Percentiles rank a stretch among this genome's conserved stretches.
Evolutionary conservation across 805 yeast species (phyloP).

Genomic region (Deakozyma indianensis): DNA sequence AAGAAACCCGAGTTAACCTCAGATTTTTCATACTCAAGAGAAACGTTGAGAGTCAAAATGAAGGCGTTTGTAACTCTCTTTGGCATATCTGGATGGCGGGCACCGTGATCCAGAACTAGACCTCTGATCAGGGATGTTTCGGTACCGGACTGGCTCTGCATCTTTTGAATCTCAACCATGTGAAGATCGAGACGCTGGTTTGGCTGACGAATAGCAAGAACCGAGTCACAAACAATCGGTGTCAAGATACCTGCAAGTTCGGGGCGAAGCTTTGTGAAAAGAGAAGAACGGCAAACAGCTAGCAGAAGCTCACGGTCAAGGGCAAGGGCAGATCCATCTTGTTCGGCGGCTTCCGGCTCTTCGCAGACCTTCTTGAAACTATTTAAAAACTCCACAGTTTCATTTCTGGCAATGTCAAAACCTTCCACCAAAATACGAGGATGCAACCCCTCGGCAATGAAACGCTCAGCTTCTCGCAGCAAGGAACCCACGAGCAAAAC

Average conservation of each 20-base stretch:
- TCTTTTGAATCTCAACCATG: conserved; percentile 96
- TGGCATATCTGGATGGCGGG: conserved; percentile 99
- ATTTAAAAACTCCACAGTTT: conserved; percentile 56
- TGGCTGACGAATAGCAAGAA: conserved; percentile 54
- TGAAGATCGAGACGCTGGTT: conserved; percentile 60
- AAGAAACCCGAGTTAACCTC: conserved; percentile 94
- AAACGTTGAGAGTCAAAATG: conserved; percentile 79
- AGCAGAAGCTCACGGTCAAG: conserved; percentile 76
- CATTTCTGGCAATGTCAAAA: conserved; percentile 76
- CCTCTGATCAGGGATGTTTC: conserved; percentile 79
- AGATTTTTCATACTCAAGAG: conserved; percentile 92
- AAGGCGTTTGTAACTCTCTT: conserved; percentile 68
- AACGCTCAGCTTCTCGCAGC: conserved; percentile 87
- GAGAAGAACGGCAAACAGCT: conserved; percentile 83
- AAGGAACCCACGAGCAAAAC: conserved; percentile 89
- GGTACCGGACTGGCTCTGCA: conserved; percentile 83
- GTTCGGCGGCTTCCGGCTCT: not conserved
- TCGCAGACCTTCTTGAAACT: conserved; percentile 31
- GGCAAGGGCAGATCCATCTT: conserved; percentile 23
- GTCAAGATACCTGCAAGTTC: conserved; percentile 70
- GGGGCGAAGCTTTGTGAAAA: conserved; percentile 70
- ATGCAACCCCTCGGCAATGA: conserved; percentile 85
- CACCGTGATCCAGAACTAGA: conserved; percentile 93
- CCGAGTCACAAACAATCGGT: conserved; percentile 95
- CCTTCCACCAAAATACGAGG: conserved; percentile 93